A percentile compares a stretch with the other conserved stretches of the same genome.
These are phyloP conservation scores for Neofusicoccum sp. DNA, from an alignment of 2,329 filamentous ascomycete species.

Conservation along the genomic window DNA sequence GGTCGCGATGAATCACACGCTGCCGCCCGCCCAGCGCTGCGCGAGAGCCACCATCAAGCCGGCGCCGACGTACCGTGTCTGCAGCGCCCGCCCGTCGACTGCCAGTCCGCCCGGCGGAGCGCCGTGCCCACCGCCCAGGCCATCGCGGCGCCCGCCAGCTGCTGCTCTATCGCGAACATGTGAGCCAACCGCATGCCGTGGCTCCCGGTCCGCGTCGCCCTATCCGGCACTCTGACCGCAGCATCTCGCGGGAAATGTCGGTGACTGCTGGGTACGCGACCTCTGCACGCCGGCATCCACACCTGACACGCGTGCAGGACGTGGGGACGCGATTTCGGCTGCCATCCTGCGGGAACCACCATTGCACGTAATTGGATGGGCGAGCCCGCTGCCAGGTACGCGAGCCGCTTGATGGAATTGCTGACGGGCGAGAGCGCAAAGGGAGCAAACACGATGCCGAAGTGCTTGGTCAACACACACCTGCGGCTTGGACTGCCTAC, in stretches of 20 bases:
- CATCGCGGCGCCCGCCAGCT: too few species aligned
- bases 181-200: background rate
- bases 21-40: background rate
- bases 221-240: background rate
- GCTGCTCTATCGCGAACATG: background rate
- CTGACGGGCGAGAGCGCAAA: too few species aligned
- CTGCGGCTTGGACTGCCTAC: too few species aligned
- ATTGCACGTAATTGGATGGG: too few species aligned
- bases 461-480: too few species aligned
- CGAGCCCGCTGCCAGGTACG: background rate
- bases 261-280: background rate
- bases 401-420: background rate
- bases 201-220: background rate
- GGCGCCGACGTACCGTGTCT: background rate
- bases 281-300: too few species aligned
- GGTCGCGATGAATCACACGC: background rate
- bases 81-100: too few species aligned
- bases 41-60: background rate
- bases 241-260: background rate
- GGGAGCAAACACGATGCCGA: too few species aligned
- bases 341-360: too few species aligned
- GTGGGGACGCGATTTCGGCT: too few species aligned
- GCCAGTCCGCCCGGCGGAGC: too few species aligned
- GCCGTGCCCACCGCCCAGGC: background rate
- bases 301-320: too few species aligned